phyloP scores from a whole-genome alignment of 2,329 filamentous ascomycete species.

The Arthrinium puccinioides region DNA sequence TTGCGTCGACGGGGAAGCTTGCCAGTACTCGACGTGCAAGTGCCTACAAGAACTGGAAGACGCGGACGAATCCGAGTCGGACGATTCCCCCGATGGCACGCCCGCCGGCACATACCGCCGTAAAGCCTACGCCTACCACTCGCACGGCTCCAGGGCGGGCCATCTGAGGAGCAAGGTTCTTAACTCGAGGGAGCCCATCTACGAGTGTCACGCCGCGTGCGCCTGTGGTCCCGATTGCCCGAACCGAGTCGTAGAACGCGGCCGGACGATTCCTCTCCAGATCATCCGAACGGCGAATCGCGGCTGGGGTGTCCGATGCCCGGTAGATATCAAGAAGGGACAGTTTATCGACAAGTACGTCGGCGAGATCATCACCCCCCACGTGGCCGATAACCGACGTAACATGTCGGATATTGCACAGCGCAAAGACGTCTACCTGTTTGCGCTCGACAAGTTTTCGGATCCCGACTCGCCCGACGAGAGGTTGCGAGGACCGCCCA shows the following conservation, averaged over 20 bases:
- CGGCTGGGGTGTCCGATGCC: constrained; percentile 70
- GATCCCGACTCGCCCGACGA: constrained; percentile 47
- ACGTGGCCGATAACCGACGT: constrained; percentile 60
- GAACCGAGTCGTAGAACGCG: constrained; percentile 70
- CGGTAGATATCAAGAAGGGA: constrained; percentile 57
- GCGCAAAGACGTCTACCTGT: constrained; percentile 72
- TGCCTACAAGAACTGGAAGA: constrained; percentile 52
- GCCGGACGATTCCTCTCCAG: constrained; percentile 62
- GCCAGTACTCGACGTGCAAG: constrained; percentile 59
- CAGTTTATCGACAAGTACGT: constrained; percentile 78
- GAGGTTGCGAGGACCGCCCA: constrained; percentile 45
- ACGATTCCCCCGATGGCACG: constrained; percentile 42
- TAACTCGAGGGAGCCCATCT: constrained; percentile 55
- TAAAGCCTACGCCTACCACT: constrained; percentile 57
- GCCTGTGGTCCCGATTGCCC: constrained; percentile 57
- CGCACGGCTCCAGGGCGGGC: constrained; percentile 42
- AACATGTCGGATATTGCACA: constrained; percentile 44
- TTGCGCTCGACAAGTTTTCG: constrained; percentile 74
- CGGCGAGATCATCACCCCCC: constrained; percentile 59
- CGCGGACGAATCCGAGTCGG: constrained; percentile 41
- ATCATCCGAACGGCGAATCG: constrained; percentile 68
- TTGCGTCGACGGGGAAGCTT: constrained; percentile 51
- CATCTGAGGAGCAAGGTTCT: constrained; percentile 45
- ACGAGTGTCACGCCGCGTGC: constrained; percentile 73
- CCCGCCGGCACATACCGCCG: constrained; percentile 27